Evolutionary conservation across 2,329 filamentous ascomycete species (phyloP).

Genomic region (Capronia epimyces): DNA sequence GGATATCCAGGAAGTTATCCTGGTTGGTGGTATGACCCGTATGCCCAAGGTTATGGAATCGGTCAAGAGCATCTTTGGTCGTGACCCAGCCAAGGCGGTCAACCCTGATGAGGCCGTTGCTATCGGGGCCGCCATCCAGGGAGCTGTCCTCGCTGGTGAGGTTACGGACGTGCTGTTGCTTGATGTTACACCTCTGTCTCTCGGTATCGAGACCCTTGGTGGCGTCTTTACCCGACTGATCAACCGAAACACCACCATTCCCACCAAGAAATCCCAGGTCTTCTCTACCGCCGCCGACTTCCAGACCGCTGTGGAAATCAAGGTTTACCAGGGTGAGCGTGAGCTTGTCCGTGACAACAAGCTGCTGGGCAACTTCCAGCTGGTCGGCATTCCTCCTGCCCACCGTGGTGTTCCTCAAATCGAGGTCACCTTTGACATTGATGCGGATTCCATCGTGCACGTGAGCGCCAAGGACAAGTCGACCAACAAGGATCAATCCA

Average conservation of each 20-base stretch:
- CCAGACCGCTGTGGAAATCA: constrained; percentile 98
- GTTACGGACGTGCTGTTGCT: constrained; percentile 93
- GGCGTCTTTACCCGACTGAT: constrained; percentile 97
- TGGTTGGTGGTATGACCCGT: constrained; percentile 98
- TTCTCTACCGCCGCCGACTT: constrained; percentile 97
- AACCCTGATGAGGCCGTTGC: constrained; percentile 98
- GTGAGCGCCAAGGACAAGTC: constrained; percentile 99
- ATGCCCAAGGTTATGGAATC: constrained; percentile 98
- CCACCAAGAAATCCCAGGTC: constrained; percentile 97
- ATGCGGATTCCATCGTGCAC: constrained; percentile 95
- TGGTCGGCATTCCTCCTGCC: constrained; percentile 91
- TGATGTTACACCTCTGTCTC: constrained; percentile 90
- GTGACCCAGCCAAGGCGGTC: constrained; percentile 94
- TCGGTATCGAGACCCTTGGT: constrained; percentile 96
- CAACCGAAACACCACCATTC: constrained; percentile 98
- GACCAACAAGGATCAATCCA: constrained; percentile 98
- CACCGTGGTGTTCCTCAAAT: constrained; percentile 95
- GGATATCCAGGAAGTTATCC: constrained; percentile 95
- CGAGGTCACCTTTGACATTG: constrained; percentile 98
- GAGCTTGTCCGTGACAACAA: constrained; percentile 99
- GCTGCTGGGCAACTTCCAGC: constrained; percentile 97
- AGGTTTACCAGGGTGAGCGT: constrained; percentile 99
- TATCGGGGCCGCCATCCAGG: constrained; percentile 94
- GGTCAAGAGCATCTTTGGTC: constrained; percentile 93
- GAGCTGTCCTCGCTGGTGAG: constrained; percentile 92